A percentile compares a stretch with the other conserved stretches of the same genome.
phyloP scores from a whole-genome alignment of 2,329 filamentous ascomycete species.

The Alternaria viburni region DNA sequence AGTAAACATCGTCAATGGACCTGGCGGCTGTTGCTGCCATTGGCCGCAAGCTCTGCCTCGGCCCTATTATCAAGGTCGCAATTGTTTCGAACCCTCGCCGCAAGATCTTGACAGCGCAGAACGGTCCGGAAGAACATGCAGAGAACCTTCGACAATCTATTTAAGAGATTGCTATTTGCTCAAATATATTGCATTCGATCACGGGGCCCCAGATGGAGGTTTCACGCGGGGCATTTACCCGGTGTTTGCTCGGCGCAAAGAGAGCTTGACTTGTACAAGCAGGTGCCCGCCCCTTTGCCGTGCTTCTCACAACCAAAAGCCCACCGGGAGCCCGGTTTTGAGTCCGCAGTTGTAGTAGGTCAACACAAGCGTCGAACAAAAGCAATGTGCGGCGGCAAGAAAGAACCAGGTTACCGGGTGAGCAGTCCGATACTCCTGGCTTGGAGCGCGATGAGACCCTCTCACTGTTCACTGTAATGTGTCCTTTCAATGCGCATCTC shows the following conservation, averaged over 20 bases:
- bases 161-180: slow-evolving; percentile 9
- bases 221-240: slow-evolving; percentile 17
- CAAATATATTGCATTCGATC: slow-evolving; percentile 17
- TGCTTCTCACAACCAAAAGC: not conserved
- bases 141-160: slow-evolving; percentile 15
- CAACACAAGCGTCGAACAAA: not conserved
- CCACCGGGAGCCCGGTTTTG: not conserved
- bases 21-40: not conserved
- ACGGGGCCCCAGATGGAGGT: slow-evolving; percentile 9
- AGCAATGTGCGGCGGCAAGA: not conserved
- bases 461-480: not conserved
- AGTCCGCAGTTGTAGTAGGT: not conserved
- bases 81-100: slow-evolving; percentile 15
- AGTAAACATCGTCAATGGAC: not conserved
- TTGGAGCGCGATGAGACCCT: not conserved
- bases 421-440: not conserved
- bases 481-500: not conserved
- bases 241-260: slow-evolving; percentile 10
- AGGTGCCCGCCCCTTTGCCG: not conserved
- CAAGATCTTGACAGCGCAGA: not conserved
- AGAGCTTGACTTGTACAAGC: slow-evolving; percentile 4
- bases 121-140: slow-evolving; percentile 12
- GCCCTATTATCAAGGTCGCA: slow-evolving; percentile 7
- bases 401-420: not conserved
- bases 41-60: slow-evolving; percentile 6